A percentile compares a stretch with the other conserved stretches of the same genome.
Evolutionary conservation across 352 stramenopile genomes (phyloP).

Genomic region (Phytophthora litchii): DNA sequence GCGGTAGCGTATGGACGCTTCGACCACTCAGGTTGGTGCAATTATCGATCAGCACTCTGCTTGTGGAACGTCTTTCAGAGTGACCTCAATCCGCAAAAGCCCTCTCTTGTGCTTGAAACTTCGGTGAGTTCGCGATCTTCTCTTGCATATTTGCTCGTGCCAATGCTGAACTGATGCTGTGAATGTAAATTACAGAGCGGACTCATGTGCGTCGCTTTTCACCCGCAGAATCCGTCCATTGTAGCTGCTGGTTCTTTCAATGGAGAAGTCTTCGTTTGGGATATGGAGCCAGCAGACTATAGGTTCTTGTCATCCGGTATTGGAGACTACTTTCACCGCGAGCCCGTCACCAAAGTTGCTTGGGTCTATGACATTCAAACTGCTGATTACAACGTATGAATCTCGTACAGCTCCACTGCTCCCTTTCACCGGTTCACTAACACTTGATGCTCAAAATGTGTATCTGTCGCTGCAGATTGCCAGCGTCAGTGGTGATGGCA

Average conservation of each 20-base stretch:
- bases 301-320: slow-evolving; percentile 78
- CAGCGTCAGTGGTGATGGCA: slow-evolving; percentile 84
- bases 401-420: not conserved
- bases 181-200: slow-evolving; percentile 52
- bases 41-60: slow-evolving; percentile 85
- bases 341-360: slow-evolving; percentile 83
- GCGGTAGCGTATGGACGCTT: slow-evolving; percentile 86
- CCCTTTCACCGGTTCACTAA: too few relatives aligned
- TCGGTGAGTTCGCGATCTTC: slow-evolving; percentile 45
- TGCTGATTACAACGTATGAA: slow-evolving; percentile 73
- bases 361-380: slow-evolving; percentile 81
- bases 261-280: slow-evolving; percentile 86
- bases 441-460: not conserved
- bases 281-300: slow-evolving; percentile 71
- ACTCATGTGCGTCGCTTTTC: slow-evolving; percentile 88
- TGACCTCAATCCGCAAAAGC: slow-evolving; percentile 70
- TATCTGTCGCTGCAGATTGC: slow-evolving; percentile 41
- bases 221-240: slow-evolving; percentile 82
- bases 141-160: not conserved
- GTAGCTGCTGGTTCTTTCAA: slow-evolving; percentile 89
- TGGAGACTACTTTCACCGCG: slow-evolving; percentile 89
- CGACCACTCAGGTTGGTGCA: slow-evolving; percentile 88
- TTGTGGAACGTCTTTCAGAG: slow-evolving; percentile 87
- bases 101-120: slow-evolving; percentile 76
- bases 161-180: not conserved